Conservation (phyloP, 2,329 filamentous ascomycete genomes). For the Xylaria sp. region DNA sequence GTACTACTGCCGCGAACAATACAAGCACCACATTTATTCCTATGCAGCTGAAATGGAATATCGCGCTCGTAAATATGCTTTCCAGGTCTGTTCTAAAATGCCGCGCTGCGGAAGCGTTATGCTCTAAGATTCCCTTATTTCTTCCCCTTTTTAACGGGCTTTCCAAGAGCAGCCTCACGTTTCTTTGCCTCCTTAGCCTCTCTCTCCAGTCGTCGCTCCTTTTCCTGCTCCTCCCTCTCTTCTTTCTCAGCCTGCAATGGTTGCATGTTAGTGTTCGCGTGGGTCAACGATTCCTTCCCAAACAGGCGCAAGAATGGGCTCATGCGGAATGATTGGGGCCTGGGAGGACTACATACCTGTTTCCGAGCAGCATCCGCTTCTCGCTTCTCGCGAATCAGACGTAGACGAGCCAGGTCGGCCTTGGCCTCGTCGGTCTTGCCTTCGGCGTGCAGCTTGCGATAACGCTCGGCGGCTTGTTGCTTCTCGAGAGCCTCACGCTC, state of each 20-base stretch:
- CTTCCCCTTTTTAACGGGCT: conserved; percentile 57
- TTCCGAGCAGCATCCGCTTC: conserved; percentile 85
- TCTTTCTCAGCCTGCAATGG: conserved; percentile 65
- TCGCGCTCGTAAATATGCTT: not conserved
- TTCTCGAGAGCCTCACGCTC: conserved; percentile 83
- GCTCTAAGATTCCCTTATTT: conserved; percentile 49
- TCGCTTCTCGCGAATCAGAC: conserved; percentile 84
- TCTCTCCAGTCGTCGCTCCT: conserved; percentile 61
- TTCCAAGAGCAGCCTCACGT: conserved; percentile 63
- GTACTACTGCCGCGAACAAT: not conserved
- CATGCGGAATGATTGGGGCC: not conserved
- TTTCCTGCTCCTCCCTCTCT: conserved; percentile 64
- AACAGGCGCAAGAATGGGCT: too few species aligned
- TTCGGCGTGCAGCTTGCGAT: conserved; percentile 90
- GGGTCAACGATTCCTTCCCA: not conserved
- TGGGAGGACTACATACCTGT: conserved; percentile 67
- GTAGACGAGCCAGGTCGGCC: conserved; percentile 85
- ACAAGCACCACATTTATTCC: conserved; percentile 3
- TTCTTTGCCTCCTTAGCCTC: conserved; percentile 67
- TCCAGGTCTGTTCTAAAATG: conserved; percentile 6
- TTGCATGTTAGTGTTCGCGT: conserved; percentile 41
- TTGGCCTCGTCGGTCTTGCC: conserved; percentile 97
- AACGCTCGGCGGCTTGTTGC: conserved; percentile 87
- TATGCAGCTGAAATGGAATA: conserved; percentile 1
- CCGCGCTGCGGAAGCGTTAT: not conserved